Evolutionary conservation across 768 basidiomycete species (phyloP).

Genomic region (Hygrocybe punicea): DNA sequence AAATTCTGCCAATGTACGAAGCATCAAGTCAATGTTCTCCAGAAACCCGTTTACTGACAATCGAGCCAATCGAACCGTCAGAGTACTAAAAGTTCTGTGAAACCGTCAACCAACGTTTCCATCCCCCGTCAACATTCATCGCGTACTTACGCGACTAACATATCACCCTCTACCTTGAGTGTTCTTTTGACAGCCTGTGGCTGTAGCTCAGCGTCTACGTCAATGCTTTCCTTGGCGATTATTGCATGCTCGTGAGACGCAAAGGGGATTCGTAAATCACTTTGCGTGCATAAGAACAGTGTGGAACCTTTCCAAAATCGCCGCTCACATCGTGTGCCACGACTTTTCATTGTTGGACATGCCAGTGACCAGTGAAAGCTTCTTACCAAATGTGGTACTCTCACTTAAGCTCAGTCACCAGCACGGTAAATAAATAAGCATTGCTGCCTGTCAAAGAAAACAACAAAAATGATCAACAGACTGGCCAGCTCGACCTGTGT

Average conservation of each 20-base stretch:
- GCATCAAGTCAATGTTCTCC: slow-evolving; percentile 83
- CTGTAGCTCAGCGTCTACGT: slow-evolving; percentile 84
- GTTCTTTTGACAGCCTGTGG: slow-evolving; percentile 72
- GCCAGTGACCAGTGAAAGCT: too few species aligned
- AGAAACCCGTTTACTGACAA: slow-evolving; percentile 82
- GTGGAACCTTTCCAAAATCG: too few species aligned
- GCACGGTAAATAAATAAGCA: not conserved
- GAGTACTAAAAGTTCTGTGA: slow-evolving; percentile 63
- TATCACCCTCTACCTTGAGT: slow-evolving; percentile 62
- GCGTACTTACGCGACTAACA: slow-evolving; percentile 68
- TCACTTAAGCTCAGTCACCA: too few species aligned
- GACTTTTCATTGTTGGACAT: slow-evolving; percentile 7
- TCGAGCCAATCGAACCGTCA: slow-evolving; percentile 83
- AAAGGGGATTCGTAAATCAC: slow-evolving; percentile 77
- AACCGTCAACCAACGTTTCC: not conserved
- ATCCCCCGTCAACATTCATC: too few species aligned
- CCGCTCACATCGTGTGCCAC: slow-evolving; percentile 16
- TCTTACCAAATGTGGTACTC: too few species aligned
- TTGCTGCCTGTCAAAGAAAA: not conserved
- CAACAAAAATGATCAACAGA: not conserved
- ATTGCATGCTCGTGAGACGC: slow-evolving; percentile 66
- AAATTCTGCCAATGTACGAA: slow-evolving; percentile 78
- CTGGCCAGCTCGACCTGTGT: slow-evolving; percentile 7
- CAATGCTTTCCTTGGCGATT: slow-evolving; percentile 79
- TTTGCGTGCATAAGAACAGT: slow-evolving; percentile 7